A percentile compares a stretch with the other conserved stretches of the same genome.
Evolutionary conservation across 225 moss, liverwort and hornwort species (phyloP).

Genomic region (Polytrichum commune): DNA sequence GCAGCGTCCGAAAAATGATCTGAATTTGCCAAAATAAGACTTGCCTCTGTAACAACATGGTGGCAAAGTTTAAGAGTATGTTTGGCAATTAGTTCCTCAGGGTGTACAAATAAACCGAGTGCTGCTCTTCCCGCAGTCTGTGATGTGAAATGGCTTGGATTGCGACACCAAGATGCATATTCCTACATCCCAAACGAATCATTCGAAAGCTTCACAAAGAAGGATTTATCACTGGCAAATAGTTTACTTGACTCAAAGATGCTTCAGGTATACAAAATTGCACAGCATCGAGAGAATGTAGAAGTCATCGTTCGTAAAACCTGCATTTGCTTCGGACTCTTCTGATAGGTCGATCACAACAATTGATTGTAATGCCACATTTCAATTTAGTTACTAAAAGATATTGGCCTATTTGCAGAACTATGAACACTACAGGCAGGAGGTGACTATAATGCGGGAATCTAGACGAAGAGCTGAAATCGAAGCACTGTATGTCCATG

Average conservation of each 20-base stretch:
- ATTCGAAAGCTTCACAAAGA: conserved; percentile 55
- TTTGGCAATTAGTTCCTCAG: no score
- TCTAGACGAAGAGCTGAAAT: conserved; percentile 68
- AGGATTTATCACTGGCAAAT: conserved; percentile 59
- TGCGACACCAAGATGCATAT: conserved; percentile 57
- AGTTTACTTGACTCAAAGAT: conserved; percentile 68
- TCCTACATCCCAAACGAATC: conserved; percentile 49
- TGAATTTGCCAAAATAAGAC: no score
- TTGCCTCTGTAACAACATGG: no score
- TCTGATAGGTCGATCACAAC: neutral
- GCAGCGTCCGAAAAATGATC: no score
- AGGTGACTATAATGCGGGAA: conserved; percentile 63
- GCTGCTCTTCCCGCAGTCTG: conserved; percentile 46
- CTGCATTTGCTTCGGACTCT: no score
- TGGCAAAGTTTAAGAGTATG: no score
- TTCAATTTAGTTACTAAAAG: neutral
- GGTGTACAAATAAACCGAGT: no score
- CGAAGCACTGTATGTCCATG: conserved; percentile 74
- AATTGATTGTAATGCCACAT: neutral
- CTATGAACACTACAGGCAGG: conserved; percentile 54
- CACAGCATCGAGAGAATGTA: no score
- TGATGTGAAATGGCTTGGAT: conserved; percentile 95
- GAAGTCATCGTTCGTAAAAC: no score
- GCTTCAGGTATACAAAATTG: conserved; percentile 54
- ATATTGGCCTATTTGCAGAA: conserved; percentile 35